phyloP scores from a whole-genome alignment of 768 basidiomycete species.

The Leccinellum rugosiceps region DNA sequence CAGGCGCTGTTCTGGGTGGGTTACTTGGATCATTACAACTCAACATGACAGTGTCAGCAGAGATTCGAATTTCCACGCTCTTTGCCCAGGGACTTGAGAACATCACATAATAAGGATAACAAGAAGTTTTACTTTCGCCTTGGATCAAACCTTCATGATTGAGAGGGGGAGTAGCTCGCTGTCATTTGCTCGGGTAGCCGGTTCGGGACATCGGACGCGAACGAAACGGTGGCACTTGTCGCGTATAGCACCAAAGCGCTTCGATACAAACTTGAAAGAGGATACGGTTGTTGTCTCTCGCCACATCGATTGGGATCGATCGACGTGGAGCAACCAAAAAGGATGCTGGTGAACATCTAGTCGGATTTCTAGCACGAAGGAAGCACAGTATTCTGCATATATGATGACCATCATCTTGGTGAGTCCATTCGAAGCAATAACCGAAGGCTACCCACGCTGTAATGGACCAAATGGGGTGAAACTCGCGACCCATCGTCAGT shows the following conservation, averaged over 20 bases:
- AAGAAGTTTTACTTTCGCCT: too few species aligned
- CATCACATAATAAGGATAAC: too few species aligned
- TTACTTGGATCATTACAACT: slow-evolving; percentile 39
- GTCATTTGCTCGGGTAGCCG: too few species aligned
- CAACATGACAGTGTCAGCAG: slow-evolving; percentile 40
- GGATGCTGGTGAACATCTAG: slow-evolving; percentile 52
- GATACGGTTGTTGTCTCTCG: slow-evolving; percentile 16
- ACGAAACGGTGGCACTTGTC: slow-evolving; percentile 49
- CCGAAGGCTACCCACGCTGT: slow-evolving; percentile 34
- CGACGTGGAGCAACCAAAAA: slow-evolving; percentile 1
- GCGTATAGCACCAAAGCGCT: slow-evolving; percentile 46
- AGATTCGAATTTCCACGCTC: slow-evolving; percentile 32
- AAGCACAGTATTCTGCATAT: too few species aligned
- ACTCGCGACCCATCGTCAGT: slow-evolving; percentile 31
- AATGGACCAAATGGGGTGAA: slow-evolving; percentile 32
- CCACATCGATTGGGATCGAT: not conserved
- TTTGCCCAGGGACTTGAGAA: slow-evolving; percentile 32
- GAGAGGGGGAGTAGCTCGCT: too few species aligned
- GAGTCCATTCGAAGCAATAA: not conserved
- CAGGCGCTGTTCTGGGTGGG: slow-evolving; percentile 34
- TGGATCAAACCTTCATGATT: too few species aligned
- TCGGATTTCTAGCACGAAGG: too few species aligned
- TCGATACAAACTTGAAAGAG: slow-evolving; percentile 46
- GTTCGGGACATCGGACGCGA: slow-evolving; percentile 48
- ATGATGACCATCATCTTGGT: too few species aligned